Base-by-base conservation (phyloP, 257 asterid genomes). In the Salvia hispanica region DNA sequence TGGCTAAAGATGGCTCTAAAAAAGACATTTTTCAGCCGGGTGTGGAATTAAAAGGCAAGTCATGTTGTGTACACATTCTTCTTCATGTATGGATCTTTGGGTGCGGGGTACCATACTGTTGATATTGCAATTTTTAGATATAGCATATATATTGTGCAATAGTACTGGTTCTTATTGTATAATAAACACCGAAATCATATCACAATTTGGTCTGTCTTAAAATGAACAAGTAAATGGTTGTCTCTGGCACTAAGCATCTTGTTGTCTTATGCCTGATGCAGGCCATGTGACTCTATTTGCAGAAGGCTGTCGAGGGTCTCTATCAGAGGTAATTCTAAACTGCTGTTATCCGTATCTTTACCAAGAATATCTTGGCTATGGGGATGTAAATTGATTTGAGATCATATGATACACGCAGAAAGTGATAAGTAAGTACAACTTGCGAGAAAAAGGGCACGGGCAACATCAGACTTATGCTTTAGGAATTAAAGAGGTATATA, bases 281-380 rank as follows among this genome's bases (percentile, higher is more conserved):
- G 99, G 97, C 44, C 82, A 79, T 51, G 70, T 88, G 73, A 88
- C 88, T 59, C 89, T 93, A 62, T 80, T 93, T 74, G 96, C 95
- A 60, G 99, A 93, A 88, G 99, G 99, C 62, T 93, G 99, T 78
- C 90, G 99, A 67, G 99, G 99, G 79, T 93, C 97, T 54, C 85
- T 93, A 52, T 86, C 99, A 37, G 99, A 93, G 96, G 99, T 93
- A 67, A 73, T 58, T 14, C 44, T 48, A 72, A 67, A 25, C 55
- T n/a, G 62, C 63, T 57, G 66, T 65, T 44, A 25, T 57, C 50
- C 36, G 39, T 51, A 71, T 50, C n/a, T 39, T 72, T 42, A 53
- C 62, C 16, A 18, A 48, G 34, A 63, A 55, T 63, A 28, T 51
- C 42, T 51, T 53, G 70, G 31, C 56, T 72, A 9, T 10, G 51